phyloP scores from a whole-genome alignment of 768 basidiomycete genomes.

The Sporobolomyces phaffii region DNA sequence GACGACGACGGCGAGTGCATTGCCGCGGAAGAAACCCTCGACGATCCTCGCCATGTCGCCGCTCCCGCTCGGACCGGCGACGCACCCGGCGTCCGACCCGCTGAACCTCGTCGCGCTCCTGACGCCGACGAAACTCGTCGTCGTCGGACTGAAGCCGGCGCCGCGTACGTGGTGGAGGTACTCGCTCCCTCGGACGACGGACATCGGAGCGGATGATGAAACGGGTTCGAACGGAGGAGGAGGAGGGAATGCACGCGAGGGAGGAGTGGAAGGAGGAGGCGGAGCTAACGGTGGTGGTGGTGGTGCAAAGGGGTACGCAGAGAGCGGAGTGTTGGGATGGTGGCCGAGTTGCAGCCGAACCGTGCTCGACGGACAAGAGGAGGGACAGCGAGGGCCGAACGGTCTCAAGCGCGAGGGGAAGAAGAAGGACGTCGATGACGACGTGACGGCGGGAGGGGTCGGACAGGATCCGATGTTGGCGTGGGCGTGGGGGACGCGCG shows the following conservation, averaged over 20 bases:
- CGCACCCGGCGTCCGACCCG: conserved; percentile 64
- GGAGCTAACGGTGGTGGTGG: no score
- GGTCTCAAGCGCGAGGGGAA: background rate
- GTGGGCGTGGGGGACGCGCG: conserved; percentile 71
- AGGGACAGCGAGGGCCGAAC: conserved; percentile 44
- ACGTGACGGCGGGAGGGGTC: no score
- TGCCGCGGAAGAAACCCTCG: conserved; percentile 45
- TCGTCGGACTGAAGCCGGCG: conserved; percentile 84
- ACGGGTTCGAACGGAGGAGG: background rate
- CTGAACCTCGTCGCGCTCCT: conserved; percentile 78
- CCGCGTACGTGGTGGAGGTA: conserved; percentile 75
- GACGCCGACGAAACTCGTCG: conserved; percentile 81
- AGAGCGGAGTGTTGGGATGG: conserved; percentile 69
- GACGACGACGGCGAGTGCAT: background rate
- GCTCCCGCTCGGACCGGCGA: conserved; percentile 67
- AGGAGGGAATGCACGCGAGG: background rate
- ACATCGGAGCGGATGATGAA: background rate
- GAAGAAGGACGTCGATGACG: background rate
- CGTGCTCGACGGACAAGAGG: conserved; percentile 32
- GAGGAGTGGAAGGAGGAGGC: background rate
- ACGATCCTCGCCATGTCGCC: conserved; percentile 73
- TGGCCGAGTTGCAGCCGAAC: conserved; percentile 57
- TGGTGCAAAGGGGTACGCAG: conserved; percentile 54
- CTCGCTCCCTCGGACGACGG: conserved; percentile 33
- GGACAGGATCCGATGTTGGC: conserved; percentile 60